Evolutionary conservation across 2,329 filamentous ascomycete species (phyloP).

Genomic region (Leptoxyphium fumago): DNA sequence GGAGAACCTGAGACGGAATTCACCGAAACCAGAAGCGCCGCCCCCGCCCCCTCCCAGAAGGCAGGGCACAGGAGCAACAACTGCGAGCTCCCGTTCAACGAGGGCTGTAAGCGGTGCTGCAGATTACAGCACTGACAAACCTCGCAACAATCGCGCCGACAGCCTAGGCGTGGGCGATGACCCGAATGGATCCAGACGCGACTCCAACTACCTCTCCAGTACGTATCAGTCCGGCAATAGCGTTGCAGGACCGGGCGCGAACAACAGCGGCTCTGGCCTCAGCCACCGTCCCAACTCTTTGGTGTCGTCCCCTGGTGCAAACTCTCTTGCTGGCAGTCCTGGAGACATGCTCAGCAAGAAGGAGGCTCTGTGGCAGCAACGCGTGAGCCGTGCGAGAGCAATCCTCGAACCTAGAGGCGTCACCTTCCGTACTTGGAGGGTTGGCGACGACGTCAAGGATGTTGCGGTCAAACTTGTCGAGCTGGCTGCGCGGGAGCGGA

Average conservation of each 20-base stretch:
- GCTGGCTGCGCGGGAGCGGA: constrained; percentile 33
- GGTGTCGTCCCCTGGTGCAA: neutral
- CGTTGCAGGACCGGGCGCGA: neutral
- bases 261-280: constrained; percentile 2
- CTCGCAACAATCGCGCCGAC: neutral
- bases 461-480: constrained; percentile 53
- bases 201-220: neutral
- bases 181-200: neutral
- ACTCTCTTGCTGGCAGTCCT: constrained; percentile 15
- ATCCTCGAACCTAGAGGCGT: constrained; percentile 52
- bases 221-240: neutral
- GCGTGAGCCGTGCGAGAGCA: constrained; percentile 50
- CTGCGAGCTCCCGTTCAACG: neutral
- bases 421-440: constrained; percentile 56
- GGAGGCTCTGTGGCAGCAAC: constrained; percentile 54
- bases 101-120: neutral
- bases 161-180: neutral
- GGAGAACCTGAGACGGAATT: neutral
- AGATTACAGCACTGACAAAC: neutral
- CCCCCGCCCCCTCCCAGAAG: neutral
- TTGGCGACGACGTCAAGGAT: constrained; percentile 52
- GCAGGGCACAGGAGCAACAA: neutral
- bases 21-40: neutral
- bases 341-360: constrained; percentile 44
- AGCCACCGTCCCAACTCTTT: constrained; percentile 5